Evolutionary conservation across 2,329 filamentous ascomycete genomes (phyloP).

Genomic region (Metarhizium album): DNA sequence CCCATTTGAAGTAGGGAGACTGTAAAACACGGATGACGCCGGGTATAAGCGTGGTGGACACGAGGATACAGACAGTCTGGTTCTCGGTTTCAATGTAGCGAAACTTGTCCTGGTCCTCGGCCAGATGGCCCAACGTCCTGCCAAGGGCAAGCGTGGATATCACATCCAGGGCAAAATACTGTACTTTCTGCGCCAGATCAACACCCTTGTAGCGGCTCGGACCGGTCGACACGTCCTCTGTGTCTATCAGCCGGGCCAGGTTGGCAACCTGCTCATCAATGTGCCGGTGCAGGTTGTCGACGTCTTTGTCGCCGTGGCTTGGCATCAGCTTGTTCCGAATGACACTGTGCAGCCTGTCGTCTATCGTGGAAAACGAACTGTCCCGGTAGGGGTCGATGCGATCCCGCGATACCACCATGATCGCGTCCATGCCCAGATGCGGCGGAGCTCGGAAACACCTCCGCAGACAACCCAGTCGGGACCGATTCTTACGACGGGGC

Average conservation of each 20-base stretch:
- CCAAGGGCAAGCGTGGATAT: conserved; percentile 2
- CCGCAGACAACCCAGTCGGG: background rate
- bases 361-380: conserved; percentile 4
- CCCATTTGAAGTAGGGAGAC: background rate
- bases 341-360: background rate
- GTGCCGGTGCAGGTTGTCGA: background rate
- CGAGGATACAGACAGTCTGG: background rate
- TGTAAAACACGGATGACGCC: background rate
- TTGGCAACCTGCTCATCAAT: background rate
- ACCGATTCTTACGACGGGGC: background rate
- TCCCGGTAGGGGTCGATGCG: conserved; percentile 1
- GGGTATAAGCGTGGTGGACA: background rate
- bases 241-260: background rate
- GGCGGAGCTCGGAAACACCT: background rate
- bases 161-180: conserved; percentile 1
- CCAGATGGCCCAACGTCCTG: background rate
- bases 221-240: background rate
- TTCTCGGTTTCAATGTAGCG: conserved; percentile 2
- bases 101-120: conserved; percentile 1
- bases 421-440: background rate
- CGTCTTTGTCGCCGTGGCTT: conserved; percentile 1
- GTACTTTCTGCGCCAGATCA: conserved; percentile 1
- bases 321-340: conserved; percentile 1
- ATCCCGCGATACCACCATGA: conserved; percentile 2
- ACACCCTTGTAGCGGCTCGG: background rate